Conservation (phyloP, 371 early-diverging fungal genomes). For the Parasitella parasitica region DNA sequence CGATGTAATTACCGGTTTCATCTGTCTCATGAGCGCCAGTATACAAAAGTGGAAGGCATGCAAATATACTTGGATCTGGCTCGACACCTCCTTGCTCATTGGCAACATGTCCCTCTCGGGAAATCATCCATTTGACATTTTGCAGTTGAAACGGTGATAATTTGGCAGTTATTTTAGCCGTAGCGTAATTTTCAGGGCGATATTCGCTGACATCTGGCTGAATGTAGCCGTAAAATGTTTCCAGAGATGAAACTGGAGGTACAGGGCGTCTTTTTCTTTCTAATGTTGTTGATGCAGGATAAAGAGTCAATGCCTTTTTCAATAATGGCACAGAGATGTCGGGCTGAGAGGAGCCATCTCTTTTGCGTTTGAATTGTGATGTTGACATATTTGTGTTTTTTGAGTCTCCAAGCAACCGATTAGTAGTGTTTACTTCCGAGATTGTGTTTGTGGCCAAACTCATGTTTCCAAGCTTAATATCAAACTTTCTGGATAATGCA, state of each 20-base stretch:
- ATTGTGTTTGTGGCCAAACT: no score
- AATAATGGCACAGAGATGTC: neutral
- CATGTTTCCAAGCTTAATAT: no score
- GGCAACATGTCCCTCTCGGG: conserved; percentile 24
- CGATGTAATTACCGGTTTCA: neutral
- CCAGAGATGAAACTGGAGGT: neutral
- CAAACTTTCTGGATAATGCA: no score
- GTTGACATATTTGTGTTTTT: no score
- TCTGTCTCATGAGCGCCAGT: neutral
- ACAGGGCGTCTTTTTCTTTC: neutral
- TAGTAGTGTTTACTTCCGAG: no score
- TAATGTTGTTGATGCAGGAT: neutral
- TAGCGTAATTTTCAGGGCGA: neutral
- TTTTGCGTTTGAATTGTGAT: no score
- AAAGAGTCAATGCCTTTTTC: neutral
- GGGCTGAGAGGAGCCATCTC: neutral
- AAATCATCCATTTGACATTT: conserved; percentile 43
- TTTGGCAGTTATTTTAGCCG: conserved; percentile 13
- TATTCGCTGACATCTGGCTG: conserved; percentile 27
- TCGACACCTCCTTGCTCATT: neutral
- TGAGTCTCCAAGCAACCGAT: no score
- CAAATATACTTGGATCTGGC: neutral
- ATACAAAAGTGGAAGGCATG: conserved; percentile 1
- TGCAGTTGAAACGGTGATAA: conserved; percentile 41
- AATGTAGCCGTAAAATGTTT: conserved; percentile 21